Evolutionary conservation across 2,329 filamentous ascomycete genomes (phyloP), one percentile per base, ranked within the genome.

Genomic region (Talaromyces sp.): DNA sequence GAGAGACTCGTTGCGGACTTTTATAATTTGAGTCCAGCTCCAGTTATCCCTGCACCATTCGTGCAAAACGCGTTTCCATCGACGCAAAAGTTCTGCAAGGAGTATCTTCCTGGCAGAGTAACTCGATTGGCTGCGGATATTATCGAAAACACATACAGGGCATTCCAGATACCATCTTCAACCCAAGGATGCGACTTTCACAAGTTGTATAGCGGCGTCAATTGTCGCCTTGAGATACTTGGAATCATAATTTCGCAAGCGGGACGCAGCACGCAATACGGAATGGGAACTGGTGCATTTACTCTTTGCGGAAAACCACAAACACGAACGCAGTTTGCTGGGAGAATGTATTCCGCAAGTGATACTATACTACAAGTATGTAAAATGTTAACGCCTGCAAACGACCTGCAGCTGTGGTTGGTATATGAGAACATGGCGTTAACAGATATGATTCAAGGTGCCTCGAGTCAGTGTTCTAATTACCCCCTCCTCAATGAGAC

Each of bases 151-250:
- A 76, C 74, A 0, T 64, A 69, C 1, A 67, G 70, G 17, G 56
- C 47, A 17, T 69, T 76, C 6, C 60, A 69, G 2, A 60, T 75
- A 17, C 67, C 73, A 0, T 19, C 68, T 2, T 68, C 65, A 1
- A 68, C 72, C 1, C 70, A 73, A 40, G 75, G 76, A 1, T 65
- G 69, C 15, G 73, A 77, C 10, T 80, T 81, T 53, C 74, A 78
- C 64, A 71, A 70, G 17, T 65, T 79, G 1, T 80, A 75, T 63
- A 80, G 77, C 0, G 78, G 78, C 0, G 68, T 72, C 15, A 72
- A 75, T 19, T 67, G 79, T 40, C 76, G 79, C 1, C 68, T 81
- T 5, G 79, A 81, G 40, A 75, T 75, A 4, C 71, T 81, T 11
- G 79, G 76, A 0, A 71, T 76, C 11, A 65, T 81, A 5, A 73